Evolutionary conservation across 257 asterid species (phyloP), one percentile per base, ranked within the genome.

Genomic region (Nemophila menziesii): DNA sequence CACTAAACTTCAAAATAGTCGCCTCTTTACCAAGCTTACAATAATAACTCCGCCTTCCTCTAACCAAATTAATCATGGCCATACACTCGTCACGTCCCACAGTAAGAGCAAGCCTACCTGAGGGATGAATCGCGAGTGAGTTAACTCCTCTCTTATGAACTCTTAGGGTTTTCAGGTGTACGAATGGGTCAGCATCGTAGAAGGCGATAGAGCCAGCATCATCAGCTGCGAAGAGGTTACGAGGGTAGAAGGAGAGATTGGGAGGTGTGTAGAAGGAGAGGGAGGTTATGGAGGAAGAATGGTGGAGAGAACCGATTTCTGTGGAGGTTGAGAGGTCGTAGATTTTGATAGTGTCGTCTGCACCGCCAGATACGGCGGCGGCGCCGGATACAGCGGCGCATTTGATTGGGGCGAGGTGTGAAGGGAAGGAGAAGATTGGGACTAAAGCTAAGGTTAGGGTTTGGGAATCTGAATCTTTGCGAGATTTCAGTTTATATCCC

Each of bases 271-370:
- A 78, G 61, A 89, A 89, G 52, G 85, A 52, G 34, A 89, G 85
- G 40, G 94, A 70, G 29, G 92, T 80, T 51, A 89, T 44, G n/a
- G 84, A 51, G 47, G 98, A 60, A 42, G 92, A 52, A 55, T 75
- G 72, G 63, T 71, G 74, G 24, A 83, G 77, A 16, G 94, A 76
- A 8, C 95, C 98, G 18, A 89, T 71, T 51, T 89, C 98, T 2
- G 92, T 45, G 42, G 78, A 84, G 38, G 93, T 42, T 0, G 90
- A 68, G 20, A 89, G 92, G 76, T 89, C 95, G 53, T 84, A 84
- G 66, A 89, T 78, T 64, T 84, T 89, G 72, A 89, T 74, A 17
- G 95, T 84, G 68, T 89, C 95, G 48, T 89, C 98, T 64, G 79
- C 66, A 6, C 94, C 93, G 43, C 95, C 98, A 5, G 98, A 80